Evolutionary conservation across 2,329 filamentous ascomycete species (phyloP).

Genomic region (Geosmithia flava): DNA sequence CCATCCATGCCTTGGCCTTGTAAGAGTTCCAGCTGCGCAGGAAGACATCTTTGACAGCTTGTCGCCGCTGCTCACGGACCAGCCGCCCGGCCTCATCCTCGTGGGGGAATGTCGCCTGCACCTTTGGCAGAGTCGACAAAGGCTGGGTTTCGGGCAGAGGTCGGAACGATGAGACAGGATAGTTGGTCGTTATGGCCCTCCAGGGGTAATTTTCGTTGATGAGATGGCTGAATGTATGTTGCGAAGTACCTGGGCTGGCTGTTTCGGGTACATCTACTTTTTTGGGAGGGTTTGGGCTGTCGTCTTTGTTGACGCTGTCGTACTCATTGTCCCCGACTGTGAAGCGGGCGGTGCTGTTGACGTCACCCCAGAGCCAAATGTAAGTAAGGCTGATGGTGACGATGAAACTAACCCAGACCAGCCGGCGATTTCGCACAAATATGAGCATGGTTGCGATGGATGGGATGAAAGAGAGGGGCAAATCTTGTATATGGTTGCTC

Average conservation of each 20-base stretch:
- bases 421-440: constrained; percentile 1
- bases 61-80: constrained; percentile 19
- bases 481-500: neutral
- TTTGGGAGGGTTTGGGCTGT: neutral
- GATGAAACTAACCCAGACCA: constrained; percentile 3
- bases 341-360: neutral
- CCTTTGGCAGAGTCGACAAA: constrained; percentile 14
- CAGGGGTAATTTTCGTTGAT: constrained; percentile 13
- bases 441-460: neutral
- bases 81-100: constrained; percentile 7
- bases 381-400: constrained; percentile 2
- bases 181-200: constrained; percentile 12
- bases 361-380: constrained; percentile 1
- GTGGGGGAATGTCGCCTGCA: constrained; percentile 16
- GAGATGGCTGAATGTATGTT: neutral
- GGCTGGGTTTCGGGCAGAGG: constrained; percentile 16
- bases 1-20: constrained; percentile 43
- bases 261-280: too few relatives aligned
- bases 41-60: constrained; percentile 28
- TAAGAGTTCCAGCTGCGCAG: constrained; percentile 43
- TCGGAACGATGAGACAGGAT: constrained; percentile 13
- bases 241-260: neutral
- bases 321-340: neutral
- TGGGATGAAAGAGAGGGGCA: neutral
- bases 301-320: too few relatives aligned